Conservation (phyloP, 192 early-diverging fungal genomes). For the Gorgonomyces haynaldii region DNA sequence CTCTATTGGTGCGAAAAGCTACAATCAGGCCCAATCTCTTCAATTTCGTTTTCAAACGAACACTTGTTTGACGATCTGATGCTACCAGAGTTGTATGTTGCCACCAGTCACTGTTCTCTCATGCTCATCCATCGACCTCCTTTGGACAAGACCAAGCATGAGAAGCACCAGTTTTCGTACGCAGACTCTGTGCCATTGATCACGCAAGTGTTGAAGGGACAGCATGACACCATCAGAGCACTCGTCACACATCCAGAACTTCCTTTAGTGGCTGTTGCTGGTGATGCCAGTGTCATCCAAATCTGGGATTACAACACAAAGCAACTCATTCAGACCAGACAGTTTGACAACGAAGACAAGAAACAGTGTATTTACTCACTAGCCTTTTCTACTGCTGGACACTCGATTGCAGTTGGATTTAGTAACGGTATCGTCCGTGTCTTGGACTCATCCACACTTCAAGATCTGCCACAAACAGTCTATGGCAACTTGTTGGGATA, state of each 20-base stretch:
- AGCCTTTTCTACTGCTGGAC: constrained; percentile 20
- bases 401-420: constrained; percentile 33
- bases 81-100: constrained; percentile 33
- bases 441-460: constrained; percentile 18
- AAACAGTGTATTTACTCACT: constrained; percentile 16
- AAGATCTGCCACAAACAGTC: constrained; percentile 16
- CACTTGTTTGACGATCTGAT: constrained; percentile 14
- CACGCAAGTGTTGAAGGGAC: constrained; percentile 22
- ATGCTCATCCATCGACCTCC: too few relatives aligned
- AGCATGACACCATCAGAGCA: constrained; percentile 22
- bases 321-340: constrained; percentile 11
- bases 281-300: constrained; percentile 33
- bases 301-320: constrained; percentile 35
- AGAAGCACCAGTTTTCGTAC: constrained; percentile 19
- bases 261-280: constrained; percentile 26
- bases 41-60: background rate
- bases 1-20: constrained; percentile 6
- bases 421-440: constrained; percentile 30
- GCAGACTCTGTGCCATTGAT: constrained; percentile 1
- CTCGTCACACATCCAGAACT: constrained; percentile 27
- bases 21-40: background rate
- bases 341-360: constrained; percentile 14
- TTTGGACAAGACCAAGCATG: too few relatives aligned
- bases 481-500: constrained; percentile 9
- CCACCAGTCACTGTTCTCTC: too few relatives aligned